Percentiles rank a stretch among this genome's conserved stretches.
phyloP scores from a whole-genome alignment of 306 rosid species.

The Cucumis sativus region Cucumber_9930_V3 NC_026660.2:1220501-1221000 shows the following conservation, averaged over 20 bases:
- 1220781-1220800: background rate
- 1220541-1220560: background rate
- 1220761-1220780: background rate
- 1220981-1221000: slow-evolving; percentile 69
- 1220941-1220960: slow-evolving; percentile 87
- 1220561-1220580: background rate
- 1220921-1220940: slow-evolving; percentile 79
- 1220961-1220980: slow-evolving; percentile 92
- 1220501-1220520: background rate
- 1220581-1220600: background rate
- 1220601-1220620: background rate
- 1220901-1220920: slow-evolving; percentile 80
- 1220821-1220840: slow-evolving; percentile 47
- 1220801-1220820: background rate
- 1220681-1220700: background rate
- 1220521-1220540: background rate
- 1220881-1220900: slow-evolving; percentile 55
- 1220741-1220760: background rate
- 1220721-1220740: background rate
- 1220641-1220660: background rate
- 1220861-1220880: slow-evolving; percentile 62
- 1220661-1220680: background rate
- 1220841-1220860: slow-evolving; percentile 66
- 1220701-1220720: background rate
- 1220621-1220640: background rate